These are phyloP conservation scores for Venturia pyrina DNA, from an alignment of 2,329 filamentous ascomycete species.

Conservation along the genomic window DNA sequence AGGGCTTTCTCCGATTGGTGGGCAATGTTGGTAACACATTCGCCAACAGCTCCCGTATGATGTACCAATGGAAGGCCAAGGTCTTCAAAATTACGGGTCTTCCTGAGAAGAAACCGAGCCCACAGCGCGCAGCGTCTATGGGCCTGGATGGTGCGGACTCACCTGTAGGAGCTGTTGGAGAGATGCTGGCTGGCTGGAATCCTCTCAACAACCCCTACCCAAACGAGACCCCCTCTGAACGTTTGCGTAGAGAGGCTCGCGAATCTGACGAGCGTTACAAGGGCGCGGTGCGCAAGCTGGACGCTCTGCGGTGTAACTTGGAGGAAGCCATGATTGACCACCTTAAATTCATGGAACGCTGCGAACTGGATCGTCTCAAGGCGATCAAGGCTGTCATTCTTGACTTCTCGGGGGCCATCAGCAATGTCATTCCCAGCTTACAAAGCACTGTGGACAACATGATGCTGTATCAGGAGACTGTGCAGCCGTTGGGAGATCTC, in stretches of 20 bases:
- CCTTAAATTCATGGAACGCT: slow-evolving; percentile 91
- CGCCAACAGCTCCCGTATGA: slow-evolving; percentile 94
- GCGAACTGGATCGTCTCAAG: slow-evolving; percentile 89
- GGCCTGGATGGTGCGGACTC: slow-evolving; percentile 55
- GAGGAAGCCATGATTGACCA: slow-evolving; percentile 92
- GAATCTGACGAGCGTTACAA: slow-evolving; percentile 96
- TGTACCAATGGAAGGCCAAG: slow-evolving; percentile 93
- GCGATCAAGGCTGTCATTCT: slow-evolving; percentile 97
- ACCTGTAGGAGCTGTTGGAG: slow-evolving; percentile 73
- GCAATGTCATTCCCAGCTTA: slow-evolving; percentile 93
- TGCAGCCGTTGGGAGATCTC: slow-evolving; percentile 85
- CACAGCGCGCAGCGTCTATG: slow-evolving; percentile 63
- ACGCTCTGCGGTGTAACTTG: slow-evolving; percentile 84
- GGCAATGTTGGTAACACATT: slow-evolving; percentile 94
- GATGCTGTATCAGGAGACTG: slow-evolving; percentile 98
- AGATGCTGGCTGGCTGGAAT: slow-evolving; percentile 89
- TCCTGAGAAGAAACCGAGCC: slow-evolving; percentile 71
- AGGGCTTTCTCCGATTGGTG: slow-evolving; percentile 80
- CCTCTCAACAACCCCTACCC: slow-evolving; percentile 80
- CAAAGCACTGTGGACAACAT: slow-evolving; percentile 96
- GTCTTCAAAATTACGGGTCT: slow-evolving; percentile 80
- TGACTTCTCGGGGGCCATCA: slow-evolving; percentile 93
- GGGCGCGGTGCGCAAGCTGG: slow-evolving; percentile 70
- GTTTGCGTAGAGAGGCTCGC: slow-evolving; percentile 74
- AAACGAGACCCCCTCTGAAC: slow-evolving; percentile 86